A percentile compares a stretch with the other conserved stretches of the same genome.
Evolutionary conservation across 2,329 filamentous ascomycete genomes (phyloP).

Genomic region (Beauveria asiatica): DNA sequence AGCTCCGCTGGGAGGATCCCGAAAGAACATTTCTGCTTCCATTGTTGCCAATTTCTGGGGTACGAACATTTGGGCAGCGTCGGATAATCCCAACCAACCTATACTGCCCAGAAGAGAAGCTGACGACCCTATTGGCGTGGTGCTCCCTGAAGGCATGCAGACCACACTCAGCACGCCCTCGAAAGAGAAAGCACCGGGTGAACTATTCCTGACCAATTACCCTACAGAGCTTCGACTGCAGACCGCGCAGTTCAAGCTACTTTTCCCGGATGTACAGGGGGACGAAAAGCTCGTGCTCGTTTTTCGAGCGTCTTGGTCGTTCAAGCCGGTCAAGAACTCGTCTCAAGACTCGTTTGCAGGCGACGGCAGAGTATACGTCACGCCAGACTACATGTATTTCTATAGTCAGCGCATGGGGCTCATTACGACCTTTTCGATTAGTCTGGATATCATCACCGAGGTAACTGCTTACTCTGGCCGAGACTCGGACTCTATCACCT

Average conservation of each 20-base stretch:
- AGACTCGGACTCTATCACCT: constrained; percentile 86
- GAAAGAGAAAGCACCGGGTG: constrained; percentile 29
- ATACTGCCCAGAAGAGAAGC: constrained; percentile 26
- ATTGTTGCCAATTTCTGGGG: constrained; percentile 94
- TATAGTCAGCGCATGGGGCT: constrained; percentile 93
- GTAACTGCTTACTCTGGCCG: constrained; percentile 83
- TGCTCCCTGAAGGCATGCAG: constrained; percentile 25
- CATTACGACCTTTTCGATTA: constrained; percentile 72
- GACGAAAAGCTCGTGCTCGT: constrained; percentile 83
- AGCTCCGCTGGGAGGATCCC: constrained; percentile 54
- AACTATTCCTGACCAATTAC: constrained; percentile 66
- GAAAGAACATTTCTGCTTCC: constrained; percentile 69
- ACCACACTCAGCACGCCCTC: constrained; percentile 22
- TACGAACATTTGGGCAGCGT: constrained; percentile 62
- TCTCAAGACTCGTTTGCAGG: constrained; percentile 42
- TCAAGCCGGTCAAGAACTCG: constrained; percentile 35
- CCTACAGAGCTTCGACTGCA: constrained; percentile 75
- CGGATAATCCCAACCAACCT: constrained; percentile 21
- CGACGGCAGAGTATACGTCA: constrained; percentile 76
- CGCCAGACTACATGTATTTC: constrained; percentile 82
- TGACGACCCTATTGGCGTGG: constrained; percentile 34
- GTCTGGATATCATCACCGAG: constrained; percentile 70
- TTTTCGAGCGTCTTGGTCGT: constrained; percentile 81
- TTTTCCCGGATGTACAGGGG: constrained; percentile 73
- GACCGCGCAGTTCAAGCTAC: constrained; percentile 83